Percentiles rank a stretch among this genome's conserved stretches.
Conservation (phyloP, 129 eudicot species). For the Pseudognaphalium luteoalbum region DNA sequence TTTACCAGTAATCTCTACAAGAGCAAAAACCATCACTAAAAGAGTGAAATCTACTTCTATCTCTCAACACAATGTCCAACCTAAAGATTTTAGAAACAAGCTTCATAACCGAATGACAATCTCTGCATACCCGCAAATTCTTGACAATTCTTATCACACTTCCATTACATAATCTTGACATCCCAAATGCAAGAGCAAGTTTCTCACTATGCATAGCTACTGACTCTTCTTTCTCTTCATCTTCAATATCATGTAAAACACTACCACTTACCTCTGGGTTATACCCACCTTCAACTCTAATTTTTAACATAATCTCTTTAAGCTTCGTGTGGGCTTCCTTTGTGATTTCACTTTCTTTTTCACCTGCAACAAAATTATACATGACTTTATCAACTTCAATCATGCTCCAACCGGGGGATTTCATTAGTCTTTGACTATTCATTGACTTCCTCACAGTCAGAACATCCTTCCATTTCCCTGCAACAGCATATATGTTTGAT, state of each 20-base stretch:
- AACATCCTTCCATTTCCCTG: conserved; percentile 48
- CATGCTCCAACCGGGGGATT: conserved; percentile 50
- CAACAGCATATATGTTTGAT: conserved; percentile 45
- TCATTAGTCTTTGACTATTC: conserved; percentile 29
- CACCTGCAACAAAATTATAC: conserved; percentile 54
- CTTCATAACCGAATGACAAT: conserved; percentile 57
- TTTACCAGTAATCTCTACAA: conserved; percentile 61
- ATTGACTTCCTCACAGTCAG: conserved; percentile 36
- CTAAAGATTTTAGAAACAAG: conserved; percentile 50
- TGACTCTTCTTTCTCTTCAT: conserved; percentile 62
- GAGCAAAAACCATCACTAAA: conserved; percentile 46
- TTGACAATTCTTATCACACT: conserved; percentile 43
- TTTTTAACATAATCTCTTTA: conserved; percentile 39
- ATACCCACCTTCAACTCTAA: conserved; percentile 58
- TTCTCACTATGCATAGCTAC: conserved; percentile 54
- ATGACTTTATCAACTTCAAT: conserved; percentile 37
- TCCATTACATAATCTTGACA: conserved; percentile 43
- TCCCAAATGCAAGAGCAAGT: conserved; percentile 58
- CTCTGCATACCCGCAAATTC: conserved; percentile 57
- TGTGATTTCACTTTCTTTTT: conserved; percentile 25
- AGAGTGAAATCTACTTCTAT: conserved; percentile 57
- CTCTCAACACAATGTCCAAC: conserved; percentile 52
- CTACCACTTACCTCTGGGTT: conserved; percentile 40
- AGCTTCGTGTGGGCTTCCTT: conserved; percentile 47
- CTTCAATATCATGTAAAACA: conserved; percentile 66